Evolutionary conservation across 495 filamentous ascomycete species (phyloP), one percentile per base, ranked within the genome.

Genomic region (Talaromyces borbonicus): DNA sequence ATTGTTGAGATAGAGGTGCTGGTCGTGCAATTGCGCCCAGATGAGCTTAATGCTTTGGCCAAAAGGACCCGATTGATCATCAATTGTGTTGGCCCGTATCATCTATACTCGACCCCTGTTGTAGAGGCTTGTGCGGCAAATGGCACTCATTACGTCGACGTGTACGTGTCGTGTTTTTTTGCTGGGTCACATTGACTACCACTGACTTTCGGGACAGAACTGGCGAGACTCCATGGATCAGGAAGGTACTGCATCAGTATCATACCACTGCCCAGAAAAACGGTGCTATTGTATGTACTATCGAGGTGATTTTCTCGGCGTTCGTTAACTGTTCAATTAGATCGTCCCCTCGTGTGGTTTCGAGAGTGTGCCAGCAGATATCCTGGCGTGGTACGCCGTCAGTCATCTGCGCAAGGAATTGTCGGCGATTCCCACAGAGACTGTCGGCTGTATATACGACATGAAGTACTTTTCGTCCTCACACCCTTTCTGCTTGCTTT

Each of bases 91-190:
- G 90, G 90, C 0, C 90, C 90, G 0, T 97, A 90, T 61, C 66
- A 78, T 55, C 55, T 77, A 24, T 83, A 93, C 54, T 89, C 90
- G 32, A 81, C 83, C 36, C 75, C 76, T 32, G 87, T 89, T 15
- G 79, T 97, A 44, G 81, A 84, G 52, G 89, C 90, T n/a, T 97
- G 90, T 59, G 87, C 86, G 24, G 73, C 78, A 39, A 80, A 79
- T 49, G 90, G 90, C 18, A 95, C 90, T 9, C 89, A 95, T 60
- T 95, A 95, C 59, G 68, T 97, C 33, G 90, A 96, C 67, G 78
- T 78, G 68, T 69, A 46, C 56, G 68, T 45, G 60, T 1, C 39
- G 27, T 9, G 24, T 30, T 22, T 43, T 5, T 27, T 46, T 8
- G 27, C 33, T 35, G 7, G 23, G 19, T 20, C 9, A 43, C 47